A percentile compares a stretch with the other conserved stretches of the same genome.
phyloP scores from a whole-genome alignment of 176 grass and related monocot species.

The Aegilops sharonensis region DNA sequence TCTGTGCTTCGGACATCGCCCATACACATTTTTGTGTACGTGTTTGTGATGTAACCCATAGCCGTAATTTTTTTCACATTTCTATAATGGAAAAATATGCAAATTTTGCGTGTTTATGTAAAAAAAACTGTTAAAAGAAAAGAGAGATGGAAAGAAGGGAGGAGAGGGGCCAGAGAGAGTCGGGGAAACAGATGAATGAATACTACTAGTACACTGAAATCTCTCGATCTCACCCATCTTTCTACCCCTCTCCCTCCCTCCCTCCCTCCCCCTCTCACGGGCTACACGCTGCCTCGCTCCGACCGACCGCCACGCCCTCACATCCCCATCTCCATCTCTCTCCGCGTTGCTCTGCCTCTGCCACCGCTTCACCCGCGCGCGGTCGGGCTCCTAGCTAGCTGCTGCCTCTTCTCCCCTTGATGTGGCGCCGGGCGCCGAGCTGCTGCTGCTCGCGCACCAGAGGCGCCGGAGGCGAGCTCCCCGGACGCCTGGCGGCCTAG shows the following conservation, averaged over 20 bases:
- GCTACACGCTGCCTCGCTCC: conserved; percentile 35
- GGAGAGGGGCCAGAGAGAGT: no score
- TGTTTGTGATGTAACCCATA: no score
- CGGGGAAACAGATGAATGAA: no score
- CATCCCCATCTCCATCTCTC: conserved; percentile 7
- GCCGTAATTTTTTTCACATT: no score
- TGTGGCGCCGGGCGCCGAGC: conserved; percentile 13
- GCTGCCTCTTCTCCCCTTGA: not conserved
- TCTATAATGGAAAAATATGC: no score
- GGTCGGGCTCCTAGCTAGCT: conserved; percentile 1
- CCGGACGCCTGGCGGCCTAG: not conserved
- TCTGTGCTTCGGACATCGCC: no score
- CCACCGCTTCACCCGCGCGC: not conserved
- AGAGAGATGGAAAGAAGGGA: no score
- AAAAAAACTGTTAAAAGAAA: no score
- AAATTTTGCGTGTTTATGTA: no score
- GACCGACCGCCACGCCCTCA: conserved; percentile 26
- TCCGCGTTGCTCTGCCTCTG: conserved; percentile 24
- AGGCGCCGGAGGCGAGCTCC: not conserved
- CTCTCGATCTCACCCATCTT: conserved; percentile 1
- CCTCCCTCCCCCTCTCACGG: not conserved
- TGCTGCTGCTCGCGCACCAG: not conserved
- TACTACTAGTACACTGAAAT: not conserved
- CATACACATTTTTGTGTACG: no score
- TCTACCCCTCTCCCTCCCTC: not conserved